Evolutionary conservation across 2,329 filamentous ascomycete species (phyloP), one percentile per base, ranked within the genome.

Genomic region (Lachnellula subtilissima): DNA sequence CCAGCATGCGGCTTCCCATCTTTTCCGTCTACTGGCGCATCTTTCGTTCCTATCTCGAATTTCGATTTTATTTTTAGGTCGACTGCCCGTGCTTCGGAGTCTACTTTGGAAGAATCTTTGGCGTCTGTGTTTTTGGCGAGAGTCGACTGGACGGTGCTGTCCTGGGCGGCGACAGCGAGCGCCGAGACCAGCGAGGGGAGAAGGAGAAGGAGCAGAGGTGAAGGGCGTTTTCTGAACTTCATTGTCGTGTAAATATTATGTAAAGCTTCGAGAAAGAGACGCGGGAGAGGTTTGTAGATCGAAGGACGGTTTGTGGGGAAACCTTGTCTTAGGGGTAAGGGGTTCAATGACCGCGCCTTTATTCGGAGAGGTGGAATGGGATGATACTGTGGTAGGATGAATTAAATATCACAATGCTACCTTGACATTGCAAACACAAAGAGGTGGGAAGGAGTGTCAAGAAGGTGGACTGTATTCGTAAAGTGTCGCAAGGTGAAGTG

Each of bases 1-100:
- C 94, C 94, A 19, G 87, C 84, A 70, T 97, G 93, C 48, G 94
- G 94, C 75, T 92, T 94, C 48, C 94, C 94, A 74, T 97, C 94
- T 66, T 88, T 87, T 47, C 92, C 92, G 70, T 97, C 94, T 19
- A 97, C 87, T 0, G 93, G 93, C 54, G 89, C 90, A 75, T 94
- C 87, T 71, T 91, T 91, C 51, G 84, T 86, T 52, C 83, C 84
- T 62, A 68, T 54, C 42, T 65, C 65, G 43, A 58, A 62, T 46
- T 66, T 66, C 11, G 64, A 52, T 50, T 76, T 74, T 2, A 69
- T 56, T 62, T 58, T 67, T 5, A 65, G 46, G 46, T 66, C 65
- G 37, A 64, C 52, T 14, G 64, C 22, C 35, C 62, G 57, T 15
- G 63, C 59, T 22, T 59, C 56, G 14, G 62, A 37, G 36, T 62